Conservation (phyloP, 1,139 yeast species). For the Blastobotrys apis region DNA sequence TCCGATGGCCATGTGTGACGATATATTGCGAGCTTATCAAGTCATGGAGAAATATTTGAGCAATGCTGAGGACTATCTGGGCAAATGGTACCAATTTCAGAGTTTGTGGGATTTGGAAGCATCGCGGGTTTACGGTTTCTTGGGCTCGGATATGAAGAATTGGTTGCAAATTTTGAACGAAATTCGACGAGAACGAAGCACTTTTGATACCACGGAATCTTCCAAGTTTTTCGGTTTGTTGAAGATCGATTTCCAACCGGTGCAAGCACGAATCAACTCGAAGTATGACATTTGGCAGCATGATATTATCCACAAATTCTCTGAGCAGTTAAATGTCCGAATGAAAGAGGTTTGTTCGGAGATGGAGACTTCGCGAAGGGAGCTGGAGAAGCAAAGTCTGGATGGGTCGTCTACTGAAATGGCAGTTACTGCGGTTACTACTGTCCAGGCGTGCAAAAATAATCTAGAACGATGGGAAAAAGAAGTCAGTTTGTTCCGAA, state of each 20-base stretch:
- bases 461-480: slow-evolving; percentile 35
- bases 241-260: slow-evolving; percentile 45
- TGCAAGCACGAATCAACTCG: slow-evolving; percentile 51
- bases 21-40: slow-evolving; percentile 21
- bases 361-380: slow-evolving; percentile 31
- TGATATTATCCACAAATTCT: slow-evolving; percentile 45
- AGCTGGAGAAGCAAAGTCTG: slow-evolving; percentile 36
- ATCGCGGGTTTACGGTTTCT: slow-evolving; percentile 32
- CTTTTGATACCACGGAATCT: slow-evolving; percentile 52
- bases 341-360: slow-evolving; percentile 33
- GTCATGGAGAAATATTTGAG: slow-evolving; percentile 26
- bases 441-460: slow-evolving; percentile 32
- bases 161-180: slow-evolving; percentile 52
- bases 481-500: slow-evolving; percentile 30
- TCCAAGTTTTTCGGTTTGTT: slow-evolving; percentile 41
- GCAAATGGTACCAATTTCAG: slow-evolving; percentile 55
- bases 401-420: slow-evolving; percentile 39
- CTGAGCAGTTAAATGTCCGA: slow-evolving; percentile 34
- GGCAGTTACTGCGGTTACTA: slow-evolving; percentile 38
- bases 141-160: slow-evolving; percentile 38
- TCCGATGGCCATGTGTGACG: slow-evolving; percentile 18
- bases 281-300: slow-evolving; percentile 59
- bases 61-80: slow-evolving; percentile 39
- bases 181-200: slow-evolving; percentile 43
- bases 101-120: slow-evolving; percentile 54